These are phyloP conservation scores for Citrus hindsii DNA, from an alignment of 345 rosid genomes.

Conservation along the genomic window DNA sequence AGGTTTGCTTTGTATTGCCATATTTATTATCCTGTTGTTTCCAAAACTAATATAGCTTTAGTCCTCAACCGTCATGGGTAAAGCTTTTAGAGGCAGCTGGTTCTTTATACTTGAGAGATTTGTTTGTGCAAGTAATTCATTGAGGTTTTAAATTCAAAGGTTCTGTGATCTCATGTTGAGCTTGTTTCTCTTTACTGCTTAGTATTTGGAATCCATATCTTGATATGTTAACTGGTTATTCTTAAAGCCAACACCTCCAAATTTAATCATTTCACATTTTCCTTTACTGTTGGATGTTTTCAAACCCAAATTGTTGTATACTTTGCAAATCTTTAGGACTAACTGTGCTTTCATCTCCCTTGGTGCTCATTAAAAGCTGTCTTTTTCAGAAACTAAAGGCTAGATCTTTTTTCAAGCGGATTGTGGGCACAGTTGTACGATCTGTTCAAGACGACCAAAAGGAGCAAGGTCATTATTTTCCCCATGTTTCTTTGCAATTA, in stretches of 20 bases:
- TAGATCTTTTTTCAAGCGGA: constrained; percentile 73
- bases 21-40: constrained; percentile 6
- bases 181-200: not conserved
- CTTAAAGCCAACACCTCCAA: not conserved
- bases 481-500: not conserved
- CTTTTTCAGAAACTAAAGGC: constrained; percentile 62
- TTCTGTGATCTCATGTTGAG: not conserved
- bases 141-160: not conserved
- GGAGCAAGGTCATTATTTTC: constrained; percentile 73
- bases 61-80: not conserved
- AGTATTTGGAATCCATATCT: not conserved
- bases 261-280: not conserved
- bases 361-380: constrained; percentile 16
- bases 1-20: constrained; percentile 46
- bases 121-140: not conserved
- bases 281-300: not conserved
- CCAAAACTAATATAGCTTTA: not conserved
- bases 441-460: constrained; percentile 91
- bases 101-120: not conserved
- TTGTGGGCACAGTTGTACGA: constrained; percentile 85
- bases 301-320: not conserved
- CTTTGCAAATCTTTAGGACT: not conserved
- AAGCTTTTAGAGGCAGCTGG: not conserved
- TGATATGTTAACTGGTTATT: not conserved
- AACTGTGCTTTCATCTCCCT: not conserved